Percentiles rank a stretch among this genome's conserved stretches.
Conservation (phyloP, 192 early-diverging fungal genomes). For the Coemansia biformis region DNA sequence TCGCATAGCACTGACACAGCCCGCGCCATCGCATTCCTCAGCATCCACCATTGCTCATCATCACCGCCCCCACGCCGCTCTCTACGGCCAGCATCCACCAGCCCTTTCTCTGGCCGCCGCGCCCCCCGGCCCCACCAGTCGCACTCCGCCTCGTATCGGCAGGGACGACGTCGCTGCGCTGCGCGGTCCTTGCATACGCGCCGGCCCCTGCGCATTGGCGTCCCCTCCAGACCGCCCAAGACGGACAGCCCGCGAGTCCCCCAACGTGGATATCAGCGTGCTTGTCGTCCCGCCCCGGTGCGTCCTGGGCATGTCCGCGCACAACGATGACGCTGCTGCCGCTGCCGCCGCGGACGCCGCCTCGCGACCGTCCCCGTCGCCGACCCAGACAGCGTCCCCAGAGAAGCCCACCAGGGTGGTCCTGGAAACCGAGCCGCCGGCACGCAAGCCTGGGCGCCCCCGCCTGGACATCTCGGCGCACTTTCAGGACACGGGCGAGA, state of each 20-base stretch:
- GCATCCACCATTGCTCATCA: too few species aligned
- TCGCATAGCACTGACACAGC: too few species aligned
- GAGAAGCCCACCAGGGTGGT: slow-evolving; percentile 34
- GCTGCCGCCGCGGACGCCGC: too few species aligned
- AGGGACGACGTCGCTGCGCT: too few species aligned
- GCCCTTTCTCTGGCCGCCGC: too few species aligned
- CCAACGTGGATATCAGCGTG: slow-evolving; percentile 46
- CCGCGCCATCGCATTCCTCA: too few species aligned
- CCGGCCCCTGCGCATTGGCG: neutral
- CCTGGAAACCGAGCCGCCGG: slow-evolving; percentile 46
- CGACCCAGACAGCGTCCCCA: slow-evolving; percentile 7
- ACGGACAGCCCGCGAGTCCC: slow-evolving; percentile 2
- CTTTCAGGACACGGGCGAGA: slow-evolving; percentile 52
- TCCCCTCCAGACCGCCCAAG: neutral
- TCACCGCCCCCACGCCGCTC: too few species aligned
- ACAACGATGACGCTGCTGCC: slow-evolving; percentile 7
- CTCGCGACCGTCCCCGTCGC: neutral
- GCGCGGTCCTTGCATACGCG: neutral
- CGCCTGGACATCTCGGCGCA: slow-evolving; percentile 48
- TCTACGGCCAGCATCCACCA: too few species aligned
- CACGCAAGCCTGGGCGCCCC: slow-evolving; percentile 48
- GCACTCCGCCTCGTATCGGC: too few species aligned
- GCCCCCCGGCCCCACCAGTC: too few species aligned
- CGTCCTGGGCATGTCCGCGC: slow-evolving; percentile 22
- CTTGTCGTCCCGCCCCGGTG: slow-evolving; percentile 24